Evolutionary conservation across 306 rosid species (phyloP).

Genomic region (Castanospermum australe): DNA sequence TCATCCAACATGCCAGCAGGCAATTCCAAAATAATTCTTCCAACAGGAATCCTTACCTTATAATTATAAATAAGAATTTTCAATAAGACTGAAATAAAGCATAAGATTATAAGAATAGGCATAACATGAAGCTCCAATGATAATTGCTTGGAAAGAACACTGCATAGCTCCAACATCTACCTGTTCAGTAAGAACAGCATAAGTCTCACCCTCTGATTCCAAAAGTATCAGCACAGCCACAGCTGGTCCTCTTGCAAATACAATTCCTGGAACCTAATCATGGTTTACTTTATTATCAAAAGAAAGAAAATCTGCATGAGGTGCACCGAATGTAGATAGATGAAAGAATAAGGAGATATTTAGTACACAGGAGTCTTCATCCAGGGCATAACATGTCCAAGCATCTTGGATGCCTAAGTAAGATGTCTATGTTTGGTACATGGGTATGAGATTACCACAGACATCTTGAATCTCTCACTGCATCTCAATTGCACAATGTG

Average conservation of each 20-base stretch:
- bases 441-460: neutral
- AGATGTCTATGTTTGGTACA: neutral
- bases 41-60: slow-evolving; percentile 88
- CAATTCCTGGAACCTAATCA: slow-evolving; percentile 90
- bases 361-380: neutral
- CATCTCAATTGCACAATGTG: neutral
- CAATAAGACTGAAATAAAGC: neutral
- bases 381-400: slow-evolving; percentile 1
- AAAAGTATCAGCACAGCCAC: slow-evolving; percentile 81
- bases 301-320: slow-evolving; percentile 32
- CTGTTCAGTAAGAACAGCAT: slow-evolving; percentile 93
- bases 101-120: slow-evolving; percentile 26
- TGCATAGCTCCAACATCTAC: slow-evolving; percentile 33
- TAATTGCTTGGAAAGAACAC: neutral
- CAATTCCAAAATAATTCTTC: slow-evolving; percentile 78
- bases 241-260: slow-evolving; percentile 96
- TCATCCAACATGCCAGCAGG: slow-evolving; percentile 97
- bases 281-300: slow-evolving; percentile 41
- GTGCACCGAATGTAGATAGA: slow-evolving; percentile 21
- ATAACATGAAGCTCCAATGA: neutral
- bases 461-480: neutral
- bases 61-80: slow-evolving; percentile 37
- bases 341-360: neutral
- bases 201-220: slow-evolving; percentile 77
- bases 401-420: neutral